phyloP scores from a whole-genome alignment of 768 basidiomycete genomes.

The Tulasnella sp. region DNA sequence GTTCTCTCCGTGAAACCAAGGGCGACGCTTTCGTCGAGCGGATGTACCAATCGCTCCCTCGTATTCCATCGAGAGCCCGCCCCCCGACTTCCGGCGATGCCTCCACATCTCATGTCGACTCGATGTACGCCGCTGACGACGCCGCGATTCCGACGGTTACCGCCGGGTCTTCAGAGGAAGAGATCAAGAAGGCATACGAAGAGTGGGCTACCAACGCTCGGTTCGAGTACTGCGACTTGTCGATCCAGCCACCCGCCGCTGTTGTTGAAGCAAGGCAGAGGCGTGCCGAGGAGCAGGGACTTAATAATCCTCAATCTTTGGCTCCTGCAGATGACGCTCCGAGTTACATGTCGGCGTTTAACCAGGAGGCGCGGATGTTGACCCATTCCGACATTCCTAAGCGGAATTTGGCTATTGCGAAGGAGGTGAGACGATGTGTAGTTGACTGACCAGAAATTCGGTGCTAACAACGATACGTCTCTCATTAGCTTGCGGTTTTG shows the following conservation, averaged over 20 bases:
- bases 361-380: conserved; percentile 78
- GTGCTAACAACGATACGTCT: neutral
- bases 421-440: conserved; percentile 66
- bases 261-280: conserved; percentile 37
- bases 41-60: conserved; percentile 71
- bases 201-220: conserved; percentile 79
- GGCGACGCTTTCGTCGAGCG: conserved; percentile 81
- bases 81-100: conserved; percentile 37
- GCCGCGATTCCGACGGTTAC: conserved; percentile 36
- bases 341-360: conserved; percentile 78
- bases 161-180: conserved; percentile 61
- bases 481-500: conserved; percentile 74
- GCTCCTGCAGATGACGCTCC: conserved; percentile 41
- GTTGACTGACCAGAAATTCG: neutral
- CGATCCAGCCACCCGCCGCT: conserved; percentile 42
- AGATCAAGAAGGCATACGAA: conserved; percentile 63
- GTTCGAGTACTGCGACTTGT: conserved; percentile 91
- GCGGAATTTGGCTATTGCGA: conserved; percentile 89
- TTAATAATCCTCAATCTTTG: neutral
- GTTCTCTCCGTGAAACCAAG: conserved; percentile 83
- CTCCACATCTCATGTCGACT: conserved; percentile 35
- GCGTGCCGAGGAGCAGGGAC: conserved; percentile 43
- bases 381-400: conserved; percentile 84
- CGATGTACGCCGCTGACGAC: neutral
- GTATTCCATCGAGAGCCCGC: conserved; percentile 46